Percentiles rank a stretch among this genome's conserved stretches.
Conservation (phyloP, 441 rosid species). For the Pelargonium citronellum region DNA sequence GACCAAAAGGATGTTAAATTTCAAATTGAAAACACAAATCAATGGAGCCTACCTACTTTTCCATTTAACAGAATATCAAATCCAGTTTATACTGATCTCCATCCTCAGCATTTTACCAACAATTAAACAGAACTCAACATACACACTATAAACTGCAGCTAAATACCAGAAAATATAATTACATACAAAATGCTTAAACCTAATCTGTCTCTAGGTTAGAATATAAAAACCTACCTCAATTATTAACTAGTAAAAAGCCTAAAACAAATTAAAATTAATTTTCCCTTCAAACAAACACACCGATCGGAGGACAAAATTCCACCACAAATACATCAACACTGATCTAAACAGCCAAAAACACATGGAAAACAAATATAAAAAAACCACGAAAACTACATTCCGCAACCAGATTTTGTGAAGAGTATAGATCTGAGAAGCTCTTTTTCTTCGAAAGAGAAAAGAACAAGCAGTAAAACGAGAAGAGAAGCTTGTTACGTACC, state of each 20-base stretch:
- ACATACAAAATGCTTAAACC: too few species aligned
- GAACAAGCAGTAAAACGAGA: neutral
- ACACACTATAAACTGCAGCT: too few species aligned
- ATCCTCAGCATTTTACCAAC: too few species aligned
- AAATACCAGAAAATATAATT: too few species aligned
- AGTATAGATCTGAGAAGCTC: neutral
- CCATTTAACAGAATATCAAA: too few species aligned
- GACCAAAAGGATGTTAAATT: neutral
- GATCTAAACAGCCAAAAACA: neutral
- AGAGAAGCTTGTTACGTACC: conserved; percentile 24
- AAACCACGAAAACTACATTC: neutral
- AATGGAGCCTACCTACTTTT: too few species aligned
- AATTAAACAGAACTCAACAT: too few species aligned
- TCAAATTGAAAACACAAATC: too few species aligned
- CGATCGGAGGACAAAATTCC: neutral
- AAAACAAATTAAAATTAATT: neutral
- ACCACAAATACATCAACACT: neutral
- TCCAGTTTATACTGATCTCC: too few species aligned
- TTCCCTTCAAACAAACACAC: neutral
- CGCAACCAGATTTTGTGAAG: too few species aligned
- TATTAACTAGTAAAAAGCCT: neutral
- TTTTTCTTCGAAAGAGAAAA: neutral
- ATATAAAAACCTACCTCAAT: too few species aligned
- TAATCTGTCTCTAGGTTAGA: too few species aligned
- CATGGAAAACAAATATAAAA: neutral